Evolutionary conservation across 2,329 filamentous ascomycete genomes (phyloP), one percentile per base, ranked within the genome.

Genomic region (Fusarium abutilonis): DNA sequence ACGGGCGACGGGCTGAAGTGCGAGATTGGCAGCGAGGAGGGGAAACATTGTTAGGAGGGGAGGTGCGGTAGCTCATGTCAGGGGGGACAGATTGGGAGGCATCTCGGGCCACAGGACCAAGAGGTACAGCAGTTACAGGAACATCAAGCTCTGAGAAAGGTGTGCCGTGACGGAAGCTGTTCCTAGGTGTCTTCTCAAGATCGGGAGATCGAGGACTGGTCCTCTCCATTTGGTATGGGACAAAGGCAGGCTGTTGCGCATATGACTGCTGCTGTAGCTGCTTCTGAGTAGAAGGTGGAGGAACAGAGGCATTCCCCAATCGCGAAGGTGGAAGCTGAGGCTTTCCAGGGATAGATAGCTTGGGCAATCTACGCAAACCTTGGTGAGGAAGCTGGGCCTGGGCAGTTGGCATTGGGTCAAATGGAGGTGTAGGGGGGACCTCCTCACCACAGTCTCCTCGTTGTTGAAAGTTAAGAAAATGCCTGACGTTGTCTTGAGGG

Each of bases 131-230:
- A 1, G 91, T 95, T 56, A 96, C 78, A 1, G 94, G 93, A 11
- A 93, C 87, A 73, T 97, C 94, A 82, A 94, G 89, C 72, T 96
- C 93, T 3, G 93, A 96, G 74, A 93, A 91, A 14, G 93, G 93
- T 0, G 92, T 96, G n/a, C 87, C 89, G 63, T 92, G 89, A 51
- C 91, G 87, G 77, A 93, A 93, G 38, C 89, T 80, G 17, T 81
- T 84, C 38, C 56, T 72, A 0, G 83, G 82, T 4, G 89, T 85
- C 60, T 43, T 47, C 31, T 83, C 81, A 52, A 86, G 77, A 14
- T 87, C 86, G 10, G 83, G 82, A 5, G 84, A 84, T 42, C 79
- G 70, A 3, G 83, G 78, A 49, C 82, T 80, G 3, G 71, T 78
- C 64, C 78, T 80, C 13, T 82, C 78, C 82, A 85, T 85, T 43